Conservation (phyloP, 2,329 filamentous ascomycete genomes). For the Aureobasidium sp. region DNA sequence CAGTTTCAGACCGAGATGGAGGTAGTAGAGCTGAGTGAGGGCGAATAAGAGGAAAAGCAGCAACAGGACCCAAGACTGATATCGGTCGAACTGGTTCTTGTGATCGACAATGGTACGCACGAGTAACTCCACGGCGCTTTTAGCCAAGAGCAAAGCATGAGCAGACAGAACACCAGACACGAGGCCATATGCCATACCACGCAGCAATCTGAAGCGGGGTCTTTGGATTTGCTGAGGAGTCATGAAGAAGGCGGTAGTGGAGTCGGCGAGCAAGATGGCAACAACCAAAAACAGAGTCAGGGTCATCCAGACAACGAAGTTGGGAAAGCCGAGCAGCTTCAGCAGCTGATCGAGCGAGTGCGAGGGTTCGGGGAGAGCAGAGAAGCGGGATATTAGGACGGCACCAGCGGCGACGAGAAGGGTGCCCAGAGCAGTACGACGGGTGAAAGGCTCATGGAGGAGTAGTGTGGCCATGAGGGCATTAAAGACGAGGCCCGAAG, state of each 20-base stretch:
- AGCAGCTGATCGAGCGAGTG: slow-evolving; percentile 81
- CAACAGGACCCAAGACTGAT: slow-evolving; percentile 90
- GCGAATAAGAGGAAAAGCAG: slow-evolving; percentile 72
- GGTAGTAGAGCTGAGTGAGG: slow-evolving; percentile 85
- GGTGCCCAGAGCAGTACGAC: slow-evolving; percentile 86
- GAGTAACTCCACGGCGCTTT: slow-evolving; percentile 90
- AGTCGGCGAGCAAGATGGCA: slow-evolving; percentile 33
- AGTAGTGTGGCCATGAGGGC: slow-evolving; percentile 93
- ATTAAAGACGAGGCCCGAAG: slow-evolving; percentile 95
- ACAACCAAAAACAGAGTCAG: slow-evolving; percentile 40
- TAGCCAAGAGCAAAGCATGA: slow-evolving; percentile 85
- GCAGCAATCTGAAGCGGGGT: slow-evolving; percentile 50
- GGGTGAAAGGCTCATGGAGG: slow-evolving; percentile 86
- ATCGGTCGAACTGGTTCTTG: slow-evolving; percentile 87
- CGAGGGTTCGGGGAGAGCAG: slow-evolving; percentile 85
- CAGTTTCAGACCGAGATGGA: slow-evolving; percentile 87
- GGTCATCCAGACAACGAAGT: slow-evolving; percentile 45
- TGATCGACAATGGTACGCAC: slow-evolving; percentile 78
- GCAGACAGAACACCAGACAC: slow-evolving; percentile 87
- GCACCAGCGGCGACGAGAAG: slow-evolving; percentile 80
- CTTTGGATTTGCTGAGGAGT: slow-evolving; percentile 27
- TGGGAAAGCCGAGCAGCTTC: slow-evolving; percentile 58
- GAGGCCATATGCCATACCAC: slow-evolving; percentile 80
- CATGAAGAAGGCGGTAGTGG: slow-evolving; percentile 32
- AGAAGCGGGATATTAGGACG: slow-evolving; percentile 87